phyloP scores from a whole-genome alignment of 2,329 filamentous ascomycete genomes.

The Stachybotrys chartarum region DNA sequence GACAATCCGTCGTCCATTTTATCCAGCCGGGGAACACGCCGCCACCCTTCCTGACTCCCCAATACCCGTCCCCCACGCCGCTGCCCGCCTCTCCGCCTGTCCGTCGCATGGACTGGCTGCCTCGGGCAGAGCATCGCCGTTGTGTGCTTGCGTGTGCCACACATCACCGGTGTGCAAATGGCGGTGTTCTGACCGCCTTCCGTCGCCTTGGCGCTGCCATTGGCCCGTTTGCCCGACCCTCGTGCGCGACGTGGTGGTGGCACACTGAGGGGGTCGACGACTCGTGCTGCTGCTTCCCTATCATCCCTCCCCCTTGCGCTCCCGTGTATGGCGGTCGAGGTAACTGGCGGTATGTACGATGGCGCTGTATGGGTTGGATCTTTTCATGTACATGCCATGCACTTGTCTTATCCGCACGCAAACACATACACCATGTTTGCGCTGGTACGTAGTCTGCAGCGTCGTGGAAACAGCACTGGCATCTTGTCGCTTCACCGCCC shows the following conservation, averaged over 20 bases:
- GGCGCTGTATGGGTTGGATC: too few relatives aligned
- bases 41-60: background rate
- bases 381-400: too few relatives aligned
- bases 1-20: background rate
- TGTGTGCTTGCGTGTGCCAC: background rate
- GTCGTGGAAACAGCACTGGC: too few relatives aligned
- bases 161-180: background rate
- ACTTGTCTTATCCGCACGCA: too few relatives aligned
- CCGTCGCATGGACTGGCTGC: background rate
- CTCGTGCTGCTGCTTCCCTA: background rate
- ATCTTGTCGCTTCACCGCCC: too few relatives aligned
- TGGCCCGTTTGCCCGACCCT: background rate
- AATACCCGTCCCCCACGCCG: background rate
- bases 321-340: too few relatives aligned
- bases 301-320: too few relatives aligned
- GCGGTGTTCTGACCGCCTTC: slow-evolving; percentile 2
- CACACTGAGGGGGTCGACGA: background rate
- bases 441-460: too few relatives aligned
- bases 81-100: background rate
- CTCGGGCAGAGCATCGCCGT: background rate
- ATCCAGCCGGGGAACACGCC: background rate
- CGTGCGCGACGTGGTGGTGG: background rate
- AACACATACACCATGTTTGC: too few relatives aligned
- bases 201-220: background rate
- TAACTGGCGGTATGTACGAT: too few relatives aligned